A percentile compares a stretch with the other conserved stretches of the same genome.
These are phyloP conservation scores for Suillus sp. DNA, from an alignment of 768 basidiomycete species.

Conservation along the genomic window DNA sequence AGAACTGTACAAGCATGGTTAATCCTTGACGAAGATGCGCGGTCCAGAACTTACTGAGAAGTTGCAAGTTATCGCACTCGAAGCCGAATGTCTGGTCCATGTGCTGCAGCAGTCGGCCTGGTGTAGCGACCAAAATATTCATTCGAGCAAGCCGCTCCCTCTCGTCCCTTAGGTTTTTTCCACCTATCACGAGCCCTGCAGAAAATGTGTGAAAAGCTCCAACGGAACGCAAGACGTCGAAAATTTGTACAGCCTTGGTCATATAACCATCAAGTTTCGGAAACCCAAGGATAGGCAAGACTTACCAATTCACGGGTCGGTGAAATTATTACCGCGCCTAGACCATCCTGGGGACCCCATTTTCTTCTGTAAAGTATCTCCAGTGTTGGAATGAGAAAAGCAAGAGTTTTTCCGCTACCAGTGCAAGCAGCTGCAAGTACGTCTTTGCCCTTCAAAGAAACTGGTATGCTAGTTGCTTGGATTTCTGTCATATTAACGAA, in stretches of 20 bases:
- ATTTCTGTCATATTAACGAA: conserved; percentile 89
- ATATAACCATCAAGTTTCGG: conserved; percentile 1
- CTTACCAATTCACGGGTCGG: conserved; percentile 91
- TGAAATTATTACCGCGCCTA: conserved; percentile 90
- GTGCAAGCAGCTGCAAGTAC: conserved; percentile 71
- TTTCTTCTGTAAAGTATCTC: conserved; percentile 64
- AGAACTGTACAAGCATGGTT: conserved; percentile 55
- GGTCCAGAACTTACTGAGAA: conserved; percentile 64
- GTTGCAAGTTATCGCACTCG: conserved; percentile 86
- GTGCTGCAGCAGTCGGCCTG: conserved; percentile 92
- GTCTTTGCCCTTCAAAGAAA: conserved; percentile 62
- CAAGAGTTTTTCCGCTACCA: conserved; percentile 75
- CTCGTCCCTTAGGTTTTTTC: conserved; percentile 94
- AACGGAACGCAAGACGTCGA: conserved; percentile 91
- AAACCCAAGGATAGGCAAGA: conserved; percentile 13
- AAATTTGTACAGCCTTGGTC: conserved; percentile 93
- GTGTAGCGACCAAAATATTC: conserved; percentile 99
- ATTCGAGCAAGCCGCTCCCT: conserved; percentile 84
- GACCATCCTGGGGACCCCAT: conserved; percentile 74
- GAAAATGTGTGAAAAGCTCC: conserved; percentile 91
- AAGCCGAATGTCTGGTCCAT: conserved; percentile 99
- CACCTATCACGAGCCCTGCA: conserved; percentile 94
- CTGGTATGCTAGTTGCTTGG: conserved; percentile 60
- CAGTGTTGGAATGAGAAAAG: conserved; percentile 68
- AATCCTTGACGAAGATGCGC: neutral